Conservation (phyloP, 116 monocot species). For the Dioscorea cayenensis region DNA sequence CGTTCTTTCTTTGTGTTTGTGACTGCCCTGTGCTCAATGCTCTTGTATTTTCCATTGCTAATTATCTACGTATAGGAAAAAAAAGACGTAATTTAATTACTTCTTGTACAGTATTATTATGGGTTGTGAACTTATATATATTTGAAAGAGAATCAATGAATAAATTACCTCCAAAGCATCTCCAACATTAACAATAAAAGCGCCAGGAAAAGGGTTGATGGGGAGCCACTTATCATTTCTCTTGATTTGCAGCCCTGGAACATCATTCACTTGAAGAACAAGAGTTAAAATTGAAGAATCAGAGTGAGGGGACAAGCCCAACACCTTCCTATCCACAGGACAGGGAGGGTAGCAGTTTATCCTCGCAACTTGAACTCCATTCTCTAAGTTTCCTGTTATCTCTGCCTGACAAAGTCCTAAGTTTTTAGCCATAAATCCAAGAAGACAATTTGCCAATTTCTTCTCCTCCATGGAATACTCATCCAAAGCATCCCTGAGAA, state of each 20-base stretch:
- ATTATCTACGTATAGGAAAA: conserved; percentile 3
- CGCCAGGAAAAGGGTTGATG: conserved; percentile 17
- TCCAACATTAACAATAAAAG: conserved; percentile 28
- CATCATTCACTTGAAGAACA: conserved; percentile 23
- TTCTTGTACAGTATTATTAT: too few relatives aligned
- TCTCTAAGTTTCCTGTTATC: background rate
- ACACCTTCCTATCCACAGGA: conserved; percentile 12
- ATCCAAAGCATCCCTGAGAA: conserved; percentile 22
- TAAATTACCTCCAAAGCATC: conserved; percentile 21
- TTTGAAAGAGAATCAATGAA: background rate
- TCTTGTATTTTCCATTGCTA: conserved; percentile 32
- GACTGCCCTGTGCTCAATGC: conserved; percentile 23
- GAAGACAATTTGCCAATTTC: conserved; percentile 11
- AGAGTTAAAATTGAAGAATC: conserved; percentile 14
- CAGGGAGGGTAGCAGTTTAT: conserved; percentile 42
- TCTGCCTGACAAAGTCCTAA: conserved; percentile 11
- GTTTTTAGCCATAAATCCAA: conserved; percentile 15
- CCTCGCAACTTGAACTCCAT: conserved; percentile 17
- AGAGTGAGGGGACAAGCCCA: conserved; percentile 23
- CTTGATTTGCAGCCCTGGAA: conserved; percentile 29
- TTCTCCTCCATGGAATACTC: conserved; percentile 18
- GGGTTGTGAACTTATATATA: too few relatives aligned
- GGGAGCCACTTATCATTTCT: conserved; percentile 21
- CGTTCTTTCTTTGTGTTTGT: conserved; percentile 17
- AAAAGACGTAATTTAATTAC: background rate